Evolutionary conservation across 805 yeast species (phyloP), one percentile per base, ranked within the genome.

Genomic region (Komagataella pseudopastoris): DNA sequence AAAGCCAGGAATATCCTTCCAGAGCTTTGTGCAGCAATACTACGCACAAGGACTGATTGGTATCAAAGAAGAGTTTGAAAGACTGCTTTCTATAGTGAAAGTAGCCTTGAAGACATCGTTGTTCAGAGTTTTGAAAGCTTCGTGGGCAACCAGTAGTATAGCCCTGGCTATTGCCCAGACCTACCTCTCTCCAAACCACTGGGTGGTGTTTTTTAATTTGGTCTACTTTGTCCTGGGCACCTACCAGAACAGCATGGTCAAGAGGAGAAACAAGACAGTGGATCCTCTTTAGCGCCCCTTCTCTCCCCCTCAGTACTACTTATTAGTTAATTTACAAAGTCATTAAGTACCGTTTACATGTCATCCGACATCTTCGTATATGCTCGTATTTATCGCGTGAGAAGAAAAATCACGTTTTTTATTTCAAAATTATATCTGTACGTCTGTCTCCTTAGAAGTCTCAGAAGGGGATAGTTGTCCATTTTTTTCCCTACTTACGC

Each of bases 201-300:
- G 88, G 88, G 81, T 78, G 8, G 78, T 78, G 2, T 81, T 80
- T 60, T 80, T 80, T 65, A 76, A 74, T 56, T 55, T 77, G 36
- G 76, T 81, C 20, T 80, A 75, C 58, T 81, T 81, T 56, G 60
- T 81, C 4, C 64, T 81, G 52, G 85, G 85, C 1, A 81, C 87
- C 1, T 71, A 72, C 51, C 84, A 81, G 57, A 82, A 82, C 59
- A 73, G 79, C 4, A 67, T 71, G 60, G 66, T 81, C 55, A 80
- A 80, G 62, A 52, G 64, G 55, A 63, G 39, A 14, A 30, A 30
- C 39, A 30, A 30, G n/a, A 14, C 39, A 8, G 39, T 30, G 14
- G 39, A 30, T 8, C 39, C 39, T 30, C 39, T 30, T 14, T 30
- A 30, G 14, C 14, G 2, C 4, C 39, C 10, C 14, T 12, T 30